These are phyloP conservation scores for Aspergillus tanneri DNA, from an alignment of 2,329 filamentous ascomycete genomes.

Conservation along the genomic window DNA sequence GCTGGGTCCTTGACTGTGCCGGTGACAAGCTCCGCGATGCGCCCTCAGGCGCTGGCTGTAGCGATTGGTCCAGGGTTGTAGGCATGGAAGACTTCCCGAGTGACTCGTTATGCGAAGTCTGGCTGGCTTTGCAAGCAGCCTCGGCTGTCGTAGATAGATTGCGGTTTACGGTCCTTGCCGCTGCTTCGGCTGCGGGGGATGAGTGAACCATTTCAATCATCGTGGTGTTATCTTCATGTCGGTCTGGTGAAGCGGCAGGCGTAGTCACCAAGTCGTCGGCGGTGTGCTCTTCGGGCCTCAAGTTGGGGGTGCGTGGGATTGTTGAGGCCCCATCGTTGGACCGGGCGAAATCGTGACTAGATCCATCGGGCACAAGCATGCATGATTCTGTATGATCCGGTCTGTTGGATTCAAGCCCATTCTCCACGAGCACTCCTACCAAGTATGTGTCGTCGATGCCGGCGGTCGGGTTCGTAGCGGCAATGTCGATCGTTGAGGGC, in stretches of 20 bases:
- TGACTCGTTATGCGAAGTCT: slow-evolving; percentile 24
- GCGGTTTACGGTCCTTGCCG: slow-evolving; percentile 41
- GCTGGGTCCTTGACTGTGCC: slow-evolving; percentile 25
- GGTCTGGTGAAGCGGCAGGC: slow-evolving; percentile 19
- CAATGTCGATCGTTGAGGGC: slow-evolving; percentile 45
- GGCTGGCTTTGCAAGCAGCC: slow-evolving; percentile 20
- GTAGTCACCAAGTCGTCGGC: slow-evolving; percentile 22
- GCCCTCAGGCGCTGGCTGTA: slow-evolving; percentile 27
- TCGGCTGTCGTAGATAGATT: slow-evolving; percentile 35
- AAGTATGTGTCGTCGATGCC: slow-evolving; percentile 47
- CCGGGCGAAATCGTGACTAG: slow-evolving; percentile 19
- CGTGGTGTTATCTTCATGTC: slow-evolving; percentile 34
- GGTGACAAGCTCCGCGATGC: slow-evolving; percentile 31
- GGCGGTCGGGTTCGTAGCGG: slow-evolving; percentile 23
- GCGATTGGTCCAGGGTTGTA: slow-evolving; percentile 24
- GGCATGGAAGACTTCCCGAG: slow-evolving; percentile 23
- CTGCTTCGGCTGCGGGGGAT: slow-evolving; percentile 47
- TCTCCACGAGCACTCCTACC: slow-evolving; percentile 37
- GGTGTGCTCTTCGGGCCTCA: slow-evolving; percentile 16
- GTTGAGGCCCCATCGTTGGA: slow-evolving; percentile 19
- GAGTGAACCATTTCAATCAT: slow-evolving; percentile 45
- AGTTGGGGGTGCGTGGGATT: slow-evolving; percentile 20
- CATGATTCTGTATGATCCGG: slow-evolving; percentile 28
- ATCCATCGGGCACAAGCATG: slow-evolving; percentile 27
- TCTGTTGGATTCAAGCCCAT: slow-evolving; percentile 17